A percentile compares a stretch with the other conserved stretches of the same genome.
Evolutionary conservation across 2,329 filamentous ascomycete genomes (phyloP).

Genomic region (Endothia cerciana): DNA sequence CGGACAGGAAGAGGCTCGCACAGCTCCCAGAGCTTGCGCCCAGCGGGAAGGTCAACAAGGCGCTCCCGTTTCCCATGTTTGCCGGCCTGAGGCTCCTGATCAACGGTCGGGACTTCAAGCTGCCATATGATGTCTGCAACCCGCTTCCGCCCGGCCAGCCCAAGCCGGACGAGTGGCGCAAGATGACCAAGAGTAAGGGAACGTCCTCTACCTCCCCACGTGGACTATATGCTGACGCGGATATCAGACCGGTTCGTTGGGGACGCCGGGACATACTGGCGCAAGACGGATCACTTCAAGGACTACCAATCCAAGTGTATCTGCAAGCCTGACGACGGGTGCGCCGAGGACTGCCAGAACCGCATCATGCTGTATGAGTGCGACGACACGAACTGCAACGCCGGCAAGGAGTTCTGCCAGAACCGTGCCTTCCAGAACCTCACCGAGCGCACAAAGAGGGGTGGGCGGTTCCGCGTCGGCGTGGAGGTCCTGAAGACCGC

Average conservation of each 20-base stretch:
- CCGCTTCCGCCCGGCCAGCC: constrained; percentile 84
- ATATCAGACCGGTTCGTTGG: constrained; percentile 85
- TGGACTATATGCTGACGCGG: constrained; percentile 28
- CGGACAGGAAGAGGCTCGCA: constrained; percentile 56
- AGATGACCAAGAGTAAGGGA: constrained; percentile 83
- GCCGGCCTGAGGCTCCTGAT: constrained; percentile 73
- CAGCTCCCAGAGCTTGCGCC: constrained; percentile 51
- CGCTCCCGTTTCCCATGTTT: constrained; percentile 79
- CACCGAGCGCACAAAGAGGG: constrained; percentile 72
- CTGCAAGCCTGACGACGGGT: constrained; percentile 77
- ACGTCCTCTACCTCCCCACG: constrained; percentile 1
- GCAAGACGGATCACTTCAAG: constrained; percentile 74
- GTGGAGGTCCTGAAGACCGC: constrained; percentile 93
- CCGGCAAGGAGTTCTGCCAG: constrained; percentile 73
- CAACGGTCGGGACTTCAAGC: constrained; percentile 77
- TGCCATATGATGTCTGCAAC: constrained; percentile 89
- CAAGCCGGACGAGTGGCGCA: constrained; percentile 91
- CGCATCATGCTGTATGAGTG: constrained; percentile 98
- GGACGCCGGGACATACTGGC: constrained; percentile 79
- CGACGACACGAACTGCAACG: constrained; percentile 83
- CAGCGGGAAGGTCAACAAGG: constrained; percentile 54
- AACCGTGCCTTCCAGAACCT: constrained; percentile 89
- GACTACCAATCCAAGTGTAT: constrained; percentile 78
- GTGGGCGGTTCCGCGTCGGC: constrained; percentile 86
- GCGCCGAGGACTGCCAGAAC: constrained; percentile 90